Percentiles rank a stretch among this genome's conserved stretches.
Conservation (phyloP, 2,329 filamentous ascomycete genomes). For the Xylaria sp. region DNA sequence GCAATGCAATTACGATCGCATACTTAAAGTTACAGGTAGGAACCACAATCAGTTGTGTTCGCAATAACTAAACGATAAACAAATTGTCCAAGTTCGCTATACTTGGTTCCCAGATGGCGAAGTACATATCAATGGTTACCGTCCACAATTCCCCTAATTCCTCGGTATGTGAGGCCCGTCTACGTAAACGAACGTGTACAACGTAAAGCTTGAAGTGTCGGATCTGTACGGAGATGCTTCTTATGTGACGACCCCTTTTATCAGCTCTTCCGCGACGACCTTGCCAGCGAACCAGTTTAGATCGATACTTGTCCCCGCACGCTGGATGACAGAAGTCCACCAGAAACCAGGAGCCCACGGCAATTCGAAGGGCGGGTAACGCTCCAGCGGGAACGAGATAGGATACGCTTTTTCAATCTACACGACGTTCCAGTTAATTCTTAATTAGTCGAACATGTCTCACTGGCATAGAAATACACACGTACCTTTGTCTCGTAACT, state of each 20-base stretch:
- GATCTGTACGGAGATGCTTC: background rate
- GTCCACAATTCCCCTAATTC: background rate
- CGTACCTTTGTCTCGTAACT: slow-evolving; percentile 26
- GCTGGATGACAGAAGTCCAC: slow-evolving; percentile 44
- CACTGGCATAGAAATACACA: background rate
- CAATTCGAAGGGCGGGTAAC: slow-evolving; percentile 39
- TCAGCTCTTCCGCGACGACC: slow-evolving; percentile 40
- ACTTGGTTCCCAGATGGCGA: background rate
- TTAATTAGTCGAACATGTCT: background rate
- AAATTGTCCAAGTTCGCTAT: too few species aligned
- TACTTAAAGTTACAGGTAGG: too few species aligned
- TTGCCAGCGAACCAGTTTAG: slow-evolving; percentile 44
- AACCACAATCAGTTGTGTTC: too few species aligned
- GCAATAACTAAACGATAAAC: background rate
- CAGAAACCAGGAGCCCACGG: slow-evolving; percentile 40
- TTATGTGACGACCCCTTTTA: slow-evolving; percentile 25
- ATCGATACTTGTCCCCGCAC: slow-evolving; percentile 41
- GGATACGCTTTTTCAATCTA: slow-evolving; percentile 44
- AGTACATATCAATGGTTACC: background rate
- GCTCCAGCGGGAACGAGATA: slow-evolving; percentile 26
- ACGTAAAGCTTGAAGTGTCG: background rate
- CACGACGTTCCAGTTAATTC: slow-evolving; percentile 24
- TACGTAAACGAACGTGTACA: background rate
- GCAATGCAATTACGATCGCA: too few species aligned
- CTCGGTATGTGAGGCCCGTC: background rate